Conservation (phyloP, 345 rosid species). For the Lagerstroemia speciosa region DNA sequence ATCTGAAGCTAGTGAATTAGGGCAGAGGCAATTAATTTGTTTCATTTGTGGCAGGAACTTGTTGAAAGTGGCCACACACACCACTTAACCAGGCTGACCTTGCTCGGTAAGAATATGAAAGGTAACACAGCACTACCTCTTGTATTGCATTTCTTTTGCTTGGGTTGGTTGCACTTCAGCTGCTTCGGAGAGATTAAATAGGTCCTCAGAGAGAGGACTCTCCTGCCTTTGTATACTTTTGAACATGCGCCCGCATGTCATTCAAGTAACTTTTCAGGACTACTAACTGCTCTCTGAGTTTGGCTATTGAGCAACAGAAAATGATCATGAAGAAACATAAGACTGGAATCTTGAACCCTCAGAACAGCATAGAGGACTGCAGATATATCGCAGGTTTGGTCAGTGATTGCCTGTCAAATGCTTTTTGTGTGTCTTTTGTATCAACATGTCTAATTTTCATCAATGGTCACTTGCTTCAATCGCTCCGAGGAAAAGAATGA, state of each 20-base stretch:
- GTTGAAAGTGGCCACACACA: slow-evolving; percentile 81
- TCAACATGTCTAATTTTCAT: background rate
- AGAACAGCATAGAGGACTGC: slow-evolving; percentile 67
- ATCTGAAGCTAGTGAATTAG: slow-evolving; percentile 81
- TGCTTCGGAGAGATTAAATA: background rate
- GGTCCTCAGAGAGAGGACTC: background rate
- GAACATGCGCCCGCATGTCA: slow-evolving; percentile 50
- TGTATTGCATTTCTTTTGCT: slow-evolving; percentile 3
- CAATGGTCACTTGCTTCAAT: background rate
- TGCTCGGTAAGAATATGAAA: slow-evolving; percentile 82
- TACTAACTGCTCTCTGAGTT: slow-evolving; percentile 57
- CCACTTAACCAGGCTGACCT: slow-evolving; percentile 65
- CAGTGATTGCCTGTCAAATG: slow-evolving; percentile 18
- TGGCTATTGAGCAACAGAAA: slow-evolving; percentile 76
- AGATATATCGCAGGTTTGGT: slow-evolving; percentile 75
- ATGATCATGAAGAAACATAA: slow-evolving; percentile 61
- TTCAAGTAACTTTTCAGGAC: slow-evolving; percentile 83
- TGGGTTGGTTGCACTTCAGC: no score
- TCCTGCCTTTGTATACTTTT: background rate
- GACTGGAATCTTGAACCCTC: slow-evolving; percentile 52
- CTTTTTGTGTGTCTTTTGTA: background rate
- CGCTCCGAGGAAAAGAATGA: background rate
- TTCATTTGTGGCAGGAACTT: slow-evolving; percentile 65
- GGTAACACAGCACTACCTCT: slow-evolving; percentile 36
- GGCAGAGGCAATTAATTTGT: slow-evolving; percentile 78